phyloP scores from a whole-genome alignment of 2,329 filamentous ascomycete species.

The Neoarthrinium moseri region DNA sequence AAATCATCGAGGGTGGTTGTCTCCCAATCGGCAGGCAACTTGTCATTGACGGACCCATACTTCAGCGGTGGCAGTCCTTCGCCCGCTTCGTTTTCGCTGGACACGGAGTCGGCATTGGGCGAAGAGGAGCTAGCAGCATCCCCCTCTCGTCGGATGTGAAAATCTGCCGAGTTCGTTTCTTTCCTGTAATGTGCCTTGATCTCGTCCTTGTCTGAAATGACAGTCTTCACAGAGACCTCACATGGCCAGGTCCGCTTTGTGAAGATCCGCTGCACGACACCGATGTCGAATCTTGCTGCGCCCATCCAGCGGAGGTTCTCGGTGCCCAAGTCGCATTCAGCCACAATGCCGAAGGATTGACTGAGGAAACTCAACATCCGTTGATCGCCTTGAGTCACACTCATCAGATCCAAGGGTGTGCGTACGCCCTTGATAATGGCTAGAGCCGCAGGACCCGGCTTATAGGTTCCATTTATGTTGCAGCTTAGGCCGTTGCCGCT shows the following conservation, averaged over 20 bases:
- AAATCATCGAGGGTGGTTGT: constrained; percentile 72
- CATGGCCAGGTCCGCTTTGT: constrained; percentile 81
- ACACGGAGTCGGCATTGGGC: constrained; percentile 18
- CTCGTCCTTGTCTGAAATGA: constrained; percentile 69
- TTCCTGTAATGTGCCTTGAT: constrained; percentile 72
- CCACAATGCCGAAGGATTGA: constrained; percentile 85
- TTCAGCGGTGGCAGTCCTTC: constrained; percentile 68
- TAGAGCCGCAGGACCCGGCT: constrained; percentile 73
- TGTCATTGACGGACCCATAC: constrained; percentile 78
- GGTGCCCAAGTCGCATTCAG: constrained; percentile 85
- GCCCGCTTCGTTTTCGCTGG: constrained; percentile 28
- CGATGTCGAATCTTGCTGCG: constrained; percentile 77
- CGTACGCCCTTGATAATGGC: constrained; percentile 83
- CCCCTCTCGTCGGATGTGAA: constrained; percentile 27
- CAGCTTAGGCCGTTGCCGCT: constrained; percentile 92
- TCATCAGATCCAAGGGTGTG: constrained; percentile 83
- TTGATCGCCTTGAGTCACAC: constrained; percentile 76
- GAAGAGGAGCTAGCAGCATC: constrained; percentile 7
- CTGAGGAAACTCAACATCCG: constrained; percentile 85
- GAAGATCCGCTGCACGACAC: constrained; percentile 75
- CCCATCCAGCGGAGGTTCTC: constrained; percentile 96
- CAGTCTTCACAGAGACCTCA: constrained; percentile 82
- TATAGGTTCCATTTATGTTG: constrained; percentile 82
- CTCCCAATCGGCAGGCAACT: constrained; percentile 76
- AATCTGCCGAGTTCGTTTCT: constrained; percentile 25